Base-by-base conservation (phyloP, 805 yeast species). In the Ogataea nakhonphanomensis region DNA sequence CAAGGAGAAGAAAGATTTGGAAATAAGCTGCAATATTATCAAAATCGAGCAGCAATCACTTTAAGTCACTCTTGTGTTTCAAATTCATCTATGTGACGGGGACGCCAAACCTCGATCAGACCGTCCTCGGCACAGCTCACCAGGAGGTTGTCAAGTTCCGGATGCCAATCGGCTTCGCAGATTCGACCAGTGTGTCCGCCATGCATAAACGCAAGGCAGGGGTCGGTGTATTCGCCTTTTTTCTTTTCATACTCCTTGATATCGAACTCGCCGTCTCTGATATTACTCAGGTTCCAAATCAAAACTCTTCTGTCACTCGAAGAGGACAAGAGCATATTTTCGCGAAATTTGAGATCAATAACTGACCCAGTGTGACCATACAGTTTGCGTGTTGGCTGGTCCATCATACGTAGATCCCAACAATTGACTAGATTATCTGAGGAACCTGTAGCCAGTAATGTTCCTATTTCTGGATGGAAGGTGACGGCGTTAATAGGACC, bases 131-230 rank as follows among this genome's bases (percentile, higher is more conserved):
- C 87, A 37, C 79, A 79, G 39, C 84, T 76, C 7, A 81, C 81
- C 25, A 78, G 59, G 1, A 84, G 69, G 62, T 80, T 73, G 20
- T 71, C 69, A 34, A 81, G 61, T 8, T 57, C 60, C 2, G 87
- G 85, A 53, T 83, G 81, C 73, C 90, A 76, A 41, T 73, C 79
- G 34, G 82, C 66, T 49, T 81, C 91, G 41, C 79, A 70, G 32
- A 88, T 71, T 38, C 79, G 70, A 34, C 76, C 77, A 2, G 89
- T 78, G 63, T 88, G 96, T 9, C 96, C 96, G 11, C 95, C 95
- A 61, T 89, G 95, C 54, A 86, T 74, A 56, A 86, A 88, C 17
- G 65, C 63, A 42, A 88, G 71, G 58, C 88, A 83, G 5, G 95
- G 93, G 48, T 89, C 95, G 8, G 79, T 77, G 45, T 74, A 76